Percentiles rank a stretch among this genome's conserved stretches.
phyloP scores from a whole-genome alignment of 257 asterid genomes.

The Solanum sejunctum region DNA sequence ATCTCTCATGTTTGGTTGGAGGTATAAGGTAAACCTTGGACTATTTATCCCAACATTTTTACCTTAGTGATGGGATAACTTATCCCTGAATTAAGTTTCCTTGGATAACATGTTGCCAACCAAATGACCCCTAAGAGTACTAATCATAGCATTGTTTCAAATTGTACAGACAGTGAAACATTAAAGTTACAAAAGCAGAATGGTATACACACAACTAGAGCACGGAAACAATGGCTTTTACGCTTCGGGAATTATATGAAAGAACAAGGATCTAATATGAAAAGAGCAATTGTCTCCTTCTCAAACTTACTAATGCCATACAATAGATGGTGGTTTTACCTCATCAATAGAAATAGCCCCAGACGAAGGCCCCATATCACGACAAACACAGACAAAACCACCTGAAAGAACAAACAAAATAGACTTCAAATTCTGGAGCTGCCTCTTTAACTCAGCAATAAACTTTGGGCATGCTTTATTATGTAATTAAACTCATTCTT shows the following conservation, averaged over 20 bases:
- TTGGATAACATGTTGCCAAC: too few species aligned
- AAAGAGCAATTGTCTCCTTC: not conserved
- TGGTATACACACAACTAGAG: not conserved
- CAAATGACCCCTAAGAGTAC: too few species aligned
- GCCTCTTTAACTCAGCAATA: not conserved
- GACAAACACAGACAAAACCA: conserved; percentile 60
- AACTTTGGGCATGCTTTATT: not conserved
- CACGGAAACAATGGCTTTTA: not conserved
- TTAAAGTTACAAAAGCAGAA: not conserved
- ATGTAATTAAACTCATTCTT: not conserved
- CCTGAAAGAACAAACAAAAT: conserved; percentile 31
- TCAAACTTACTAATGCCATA: not conserved
- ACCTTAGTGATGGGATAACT: too few species aligned
- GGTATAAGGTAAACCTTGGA: too few species aligned
- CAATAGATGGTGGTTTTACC: conserved; percentile 21
- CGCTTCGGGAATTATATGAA: not conserved
- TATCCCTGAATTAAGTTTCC: too few species aligned
- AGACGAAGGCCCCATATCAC: conserved; percentile 92
- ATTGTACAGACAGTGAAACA: not conserved
- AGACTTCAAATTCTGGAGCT: not conserved
- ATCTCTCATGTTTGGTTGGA: too few species aligned
- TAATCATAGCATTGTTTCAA: not conserved
- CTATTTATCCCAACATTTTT: too few species aligned
- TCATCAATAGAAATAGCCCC: conserved; percentile 72
- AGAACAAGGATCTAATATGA: not conserved